Evolutionary conservation across 2,329 filamentous ascomycete genomes (phyloP), one percentile per base, ranked within the genome.

Genomic region (Colletotrichum magnum): DNA sequence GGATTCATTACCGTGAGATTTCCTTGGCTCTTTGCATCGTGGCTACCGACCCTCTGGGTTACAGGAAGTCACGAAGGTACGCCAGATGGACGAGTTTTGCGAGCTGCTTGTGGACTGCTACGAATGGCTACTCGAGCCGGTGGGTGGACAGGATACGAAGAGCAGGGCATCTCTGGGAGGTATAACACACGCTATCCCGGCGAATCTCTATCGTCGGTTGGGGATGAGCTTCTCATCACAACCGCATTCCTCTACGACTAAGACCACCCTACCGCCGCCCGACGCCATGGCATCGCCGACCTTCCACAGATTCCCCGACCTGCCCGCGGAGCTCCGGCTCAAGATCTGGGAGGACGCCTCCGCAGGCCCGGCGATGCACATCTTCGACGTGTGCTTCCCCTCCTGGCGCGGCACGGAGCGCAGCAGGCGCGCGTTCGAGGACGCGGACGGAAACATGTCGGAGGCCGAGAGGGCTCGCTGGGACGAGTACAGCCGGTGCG

Each of bases 351-450:
- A 69, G 3, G 60, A 71, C 13, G 69, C 69, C 5, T 18, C n/a
- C 2, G 32, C 68, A 1, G 73, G 71, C 0, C 71, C 75, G 12
- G 72, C 74, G 6, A 77, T 77, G 72, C 75, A 77, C 26, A 26
- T 77, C 21, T 75, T 77, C 9, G 75, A 78, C 32, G 72, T 77
- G 4, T 77, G 74, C 28, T 78, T 72, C 56, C 73, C 76, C 6
- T 75, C 73, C 3, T 73, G 74, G 70, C 64, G 68, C 6, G 63
- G 66, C 18, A 36, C 21, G 0, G 58, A 41, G 12, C 57, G 68
- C 13, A 64, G 58, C 28, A 61, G 36, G 32, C 60, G 66, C 24
- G 56, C 51, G 5, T 64, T 70, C 13, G 56, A 54, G 15, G 52
- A 56, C 43, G 45, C 36, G 4, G 21, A 66, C 6, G 61, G 61